Percentiles rank a stretch among this genome's conserved stretches.
These are phyloP conservation scores for Calophaca sinica DNA, from an alignment of 306 rosid species.

Conservation along the genomic window DNA sequence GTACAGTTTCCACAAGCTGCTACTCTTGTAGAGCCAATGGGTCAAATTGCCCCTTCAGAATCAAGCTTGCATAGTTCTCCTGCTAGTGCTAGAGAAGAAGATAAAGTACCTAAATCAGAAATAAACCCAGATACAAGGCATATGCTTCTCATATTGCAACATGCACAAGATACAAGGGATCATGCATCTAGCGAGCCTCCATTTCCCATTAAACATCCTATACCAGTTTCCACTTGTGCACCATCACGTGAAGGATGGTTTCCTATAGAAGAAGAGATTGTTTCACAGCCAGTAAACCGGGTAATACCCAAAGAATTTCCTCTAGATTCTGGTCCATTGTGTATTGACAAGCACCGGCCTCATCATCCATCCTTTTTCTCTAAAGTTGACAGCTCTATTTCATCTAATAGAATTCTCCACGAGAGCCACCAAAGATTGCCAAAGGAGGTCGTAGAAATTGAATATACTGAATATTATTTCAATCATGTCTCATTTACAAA, in stretches of 20 bases:
- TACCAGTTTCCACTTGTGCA: constrained; percentile 63
- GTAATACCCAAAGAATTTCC: constrained; percentile 75
- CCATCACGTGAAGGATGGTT: constrained; percentile 81
- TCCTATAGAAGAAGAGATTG: constrained; percentile 89
- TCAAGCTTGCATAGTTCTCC: constrained; percentile 89
- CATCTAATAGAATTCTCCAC: constrained; percentile 75
- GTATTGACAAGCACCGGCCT: constrained; percentile 76
- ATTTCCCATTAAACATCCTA: constrained; percentile 68
- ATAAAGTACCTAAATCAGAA: constrained; percentile 98
- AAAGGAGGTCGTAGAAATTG: too few relatives aligned
- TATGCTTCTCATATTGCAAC: constrained; percentile 98
- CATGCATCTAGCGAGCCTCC: constrained; percentile 71
- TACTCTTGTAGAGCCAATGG: constrained; percentile 63
- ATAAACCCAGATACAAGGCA: constrained; percentile 98
- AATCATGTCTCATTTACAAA: too few relatives aligned
- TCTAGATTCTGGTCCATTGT: constrained; percentile 72
- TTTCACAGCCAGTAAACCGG: constrained; percentile 70
- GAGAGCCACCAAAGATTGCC: constrained; percentile 76
- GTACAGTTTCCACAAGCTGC: constrained; percentile 66
- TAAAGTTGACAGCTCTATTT: constrained; percentile 71
- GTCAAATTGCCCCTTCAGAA: constrained; percentile 68
- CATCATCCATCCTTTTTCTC: constrained; percentile 76
- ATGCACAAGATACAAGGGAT: constrained; percentile 96
- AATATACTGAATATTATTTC: too few relatives aligned
- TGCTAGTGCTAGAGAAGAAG: constrained; percentile 99